Percentiles rank a stretch among this genome's conserved stretches.
Evolutionary conservation across 345 rosid genomes (phyloP).

Genomic region (Gossypium sturtianum): DNA sequence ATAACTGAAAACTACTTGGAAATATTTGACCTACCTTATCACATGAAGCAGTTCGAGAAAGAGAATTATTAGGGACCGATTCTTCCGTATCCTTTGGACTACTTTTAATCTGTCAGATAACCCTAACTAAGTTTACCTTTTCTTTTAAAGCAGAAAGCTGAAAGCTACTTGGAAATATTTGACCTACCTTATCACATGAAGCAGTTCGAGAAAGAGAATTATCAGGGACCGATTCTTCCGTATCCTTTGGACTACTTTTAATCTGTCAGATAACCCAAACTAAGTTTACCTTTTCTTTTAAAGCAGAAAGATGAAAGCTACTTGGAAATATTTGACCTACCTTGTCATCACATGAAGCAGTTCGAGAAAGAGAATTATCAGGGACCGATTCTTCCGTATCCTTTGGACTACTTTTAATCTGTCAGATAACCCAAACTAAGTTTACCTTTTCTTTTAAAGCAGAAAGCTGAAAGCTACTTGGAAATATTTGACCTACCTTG

Average conservation of each 20-base stretch:
- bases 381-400: constrained; percentile 23
- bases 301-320: not conserved
- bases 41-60: constrained; percentile 23
- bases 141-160: not conserved
- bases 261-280: constrained; percentile 31
- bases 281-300: not conserved
- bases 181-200: constrained; percentile 32
- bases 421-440: constrained; percentile 15
- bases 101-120: constrained; percentile 39
- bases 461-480: not conserved
- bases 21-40: constrained; percentile 26
- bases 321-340: constrained; percentile 16
- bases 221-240: constrained; percentile 17
- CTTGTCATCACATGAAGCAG: constrained; percentile 26
- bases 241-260: constrained; percentile 32
- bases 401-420: constrained; percentile 43
- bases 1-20: not conserved
- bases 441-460: not conserved
- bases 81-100: constrained; percentile 28
- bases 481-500: constrained; percentile 25
- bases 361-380: constrained; percentile 21
- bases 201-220: constrained; percentile 22
- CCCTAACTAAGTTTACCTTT: constrained; percentile 2
- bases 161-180: not conserved
- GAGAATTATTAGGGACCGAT: constrained; percentile 19